A percentile compares a stretch with the other conserved stretches of the same genome.
These are phyloP conservation scores for Xerocomellus dryophilus DNA, from an alignment of 768 basidiomycete species.

Conservation along the genomic window DNA sequence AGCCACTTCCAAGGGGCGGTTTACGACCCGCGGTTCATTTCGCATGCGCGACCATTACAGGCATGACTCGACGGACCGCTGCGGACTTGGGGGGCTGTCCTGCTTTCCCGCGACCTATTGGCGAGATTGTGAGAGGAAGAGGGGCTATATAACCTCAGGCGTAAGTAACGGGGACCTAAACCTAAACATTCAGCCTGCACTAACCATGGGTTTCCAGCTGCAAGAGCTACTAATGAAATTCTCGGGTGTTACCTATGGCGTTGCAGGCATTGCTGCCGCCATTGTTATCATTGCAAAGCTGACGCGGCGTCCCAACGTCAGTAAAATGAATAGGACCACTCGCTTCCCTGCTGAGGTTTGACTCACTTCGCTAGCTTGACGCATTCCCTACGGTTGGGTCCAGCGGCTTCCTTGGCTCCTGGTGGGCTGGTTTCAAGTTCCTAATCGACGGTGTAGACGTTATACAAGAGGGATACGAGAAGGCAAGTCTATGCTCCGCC, in stretches of 20 bases:
- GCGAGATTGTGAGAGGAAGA: too few relatives aligned
- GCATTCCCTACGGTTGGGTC: slow-evolving; percentile 31
- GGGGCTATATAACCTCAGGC: too few relatives aligned
- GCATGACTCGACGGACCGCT: too few relatives aligned
- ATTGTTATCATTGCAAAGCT: background rate
- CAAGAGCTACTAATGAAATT: too few relatives aligned
- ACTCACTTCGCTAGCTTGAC: slow-evolving; percentile 15
- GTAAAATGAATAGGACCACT: too few relatives aligned
- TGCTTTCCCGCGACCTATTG: too few relatives aligned
- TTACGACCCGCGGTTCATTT: too few relatives aligned
- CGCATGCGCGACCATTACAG: too few relatives aligned
- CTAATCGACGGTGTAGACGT: slow-evolving; percentile 14
- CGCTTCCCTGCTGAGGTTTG: background rate
- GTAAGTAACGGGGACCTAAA: too few relatives aligned
- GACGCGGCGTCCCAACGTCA: background rate
- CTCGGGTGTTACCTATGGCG: background rate
- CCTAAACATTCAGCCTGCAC: too few relatives aligned
- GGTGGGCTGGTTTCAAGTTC: slow-evolving; percentile 16
- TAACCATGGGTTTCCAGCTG: background rate
- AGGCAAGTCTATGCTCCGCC: slow-evolving; percentile 16
- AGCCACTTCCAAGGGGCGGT: too few relatives aligned
- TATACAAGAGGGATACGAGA: slow-evolving; percentile 34
- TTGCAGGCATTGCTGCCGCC: background rate
- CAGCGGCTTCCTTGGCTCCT: slow-evolving; percentile 23
- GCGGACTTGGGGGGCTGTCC: too few relatives aligned